Base-by-base conservation (phyloP, 2,329 filamentous ascomycete species). In the Clarireedia paspali region DNA sequence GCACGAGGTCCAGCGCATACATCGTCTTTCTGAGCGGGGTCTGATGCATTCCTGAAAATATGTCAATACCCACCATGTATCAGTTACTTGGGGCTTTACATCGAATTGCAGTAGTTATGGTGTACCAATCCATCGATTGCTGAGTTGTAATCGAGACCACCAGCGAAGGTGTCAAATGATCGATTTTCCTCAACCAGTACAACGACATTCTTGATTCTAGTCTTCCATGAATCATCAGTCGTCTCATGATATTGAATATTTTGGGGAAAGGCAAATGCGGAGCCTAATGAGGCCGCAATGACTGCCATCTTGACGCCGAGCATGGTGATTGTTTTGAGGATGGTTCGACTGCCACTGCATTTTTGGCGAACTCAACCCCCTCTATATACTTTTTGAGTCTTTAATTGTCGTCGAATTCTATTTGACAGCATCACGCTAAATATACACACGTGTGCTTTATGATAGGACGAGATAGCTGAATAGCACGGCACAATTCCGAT, bases 131-230 rank as follows among this genome's bases (percentile, higher is more conserved):
- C 70, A 61, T 75, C 68, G 27, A 74, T 73, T 4, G 62, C 60
- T 4, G 63, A 36, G 47, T 67, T 69, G 57, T 74, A 73, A 26
- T 59, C 67, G 17, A 74, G 64, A 27, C 73, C 73, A 34, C 73
- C 73, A 15, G 70, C 68, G 27, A 74, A 70, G 53, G 69, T 71
- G 58, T 75, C 73, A 46, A 67, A 67, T 10, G 65, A 67, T 26
- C 73, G 65, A 59, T 74, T 74, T 55, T 74, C 72, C 62, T 73
- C 68, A 9, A 76, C 73, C 17, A 77, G 66, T 26, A 77, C 71
- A 47, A 77, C 74, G 5, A 76, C 74, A 60, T 74, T 74, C 65
- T 76, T 76, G 65, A 77, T 77, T 55, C 72, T 73, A 39, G 60
- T 63, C 55, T 68, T 70, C 63, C 64, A 67, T 40, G 53, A 51